These are phyloP conservation scores for Thermoascus crustaceus DNA, from an alignment of 2,329 filamentous ascomycete species.

Conservation along the genomic window DNA sequence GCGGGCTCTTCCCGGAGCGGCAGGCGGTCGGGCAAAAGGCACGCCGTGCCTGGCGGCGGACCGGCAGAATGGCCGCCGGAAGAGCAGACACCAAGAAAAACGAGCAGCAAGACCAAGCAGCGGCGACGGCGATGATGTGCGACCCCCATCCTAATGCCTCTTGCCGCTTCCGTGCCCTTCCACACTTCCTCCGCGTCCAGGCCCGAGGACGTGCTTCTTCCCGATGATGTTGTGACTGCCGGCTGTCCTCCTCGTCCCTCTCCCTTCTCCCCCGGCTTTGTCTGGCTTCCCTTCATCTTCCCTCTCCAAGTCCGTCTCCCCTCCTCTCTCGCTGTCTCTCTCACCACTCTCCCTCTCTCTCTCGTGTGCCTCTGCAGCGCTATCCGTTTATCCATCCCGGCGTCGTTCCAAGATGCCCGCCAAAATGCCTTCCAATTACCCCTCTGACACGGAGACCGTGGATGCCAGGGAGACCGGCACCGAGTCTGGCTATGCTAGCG, in stretches of 20 bases:
- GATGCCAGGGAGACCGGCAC: constrained; percentile 55
- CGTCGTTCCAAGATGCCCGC: constrained; percentile 26
- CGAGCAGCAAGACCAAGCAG: background rate
- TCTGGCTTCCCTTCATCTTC: background rate
- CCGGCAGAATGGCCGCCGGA: constrained; percentile 1
- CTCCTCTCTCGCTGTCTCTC: constrained; percentile 12
- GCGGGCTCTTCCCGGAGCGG: constrained; percentile 12
- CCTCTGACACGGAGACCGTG: constrained; percentile 26
- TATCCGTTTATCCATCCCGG: too few relatives aligned
- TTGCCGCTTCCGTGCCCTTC: too few relatives aligned
- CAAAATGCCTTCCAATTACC: constrained; percentile 29
- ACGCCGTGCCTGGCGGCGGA: constrained; percentile 2
- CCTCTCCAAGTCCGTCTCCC: constrained; percentile 5
- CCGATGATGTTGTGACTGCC: constrained; percentile 7
- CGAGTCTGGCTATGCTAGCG: constrained; percentile 71
- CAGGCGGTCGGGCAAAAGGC: constrained; percentile 26
- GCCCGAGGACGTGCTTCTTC: constrained; percentile 8
- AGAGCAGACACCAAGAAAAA: background rate
- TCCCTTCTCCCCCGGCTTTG: background rate
- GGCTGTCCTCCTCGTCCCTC: background rate
- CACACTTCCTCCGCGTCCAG: too few relatives aligned
- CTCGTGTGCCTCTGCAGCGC: too few relatives aligned
- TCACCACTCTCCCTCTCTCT: constrained; percentile 8
- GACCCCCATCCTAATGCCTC: too few relatives aligned
- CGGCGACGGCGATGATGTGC: constrained; percentile 1